Percentiles rank a stretch among this genome's conserved stretches.
Conservation (phyloP, 148 eudicot genomes). For the Agrostemma githago region DNA sequence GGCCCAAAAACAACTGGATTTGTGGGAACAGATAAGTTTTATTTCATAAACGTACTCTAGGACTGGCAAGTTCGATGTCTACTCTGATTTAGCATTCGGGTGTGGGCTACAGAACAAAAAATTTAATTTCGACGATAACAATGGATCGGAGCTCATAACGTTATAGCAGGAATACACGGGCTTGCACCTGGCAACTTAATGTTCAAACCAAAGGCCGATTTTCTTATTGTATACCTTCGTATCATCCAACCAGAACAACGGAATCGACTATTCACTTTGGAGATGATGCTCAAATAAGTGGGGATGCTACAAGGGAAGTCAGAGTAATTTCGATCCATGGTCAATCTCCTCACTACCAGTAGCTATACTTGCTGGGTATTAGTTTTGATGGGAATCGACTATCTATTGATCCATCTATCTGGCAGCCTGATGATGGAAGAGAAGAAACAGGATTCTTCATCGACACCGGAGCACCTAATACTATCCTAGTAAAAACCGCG, state of each 20-base stretch:
- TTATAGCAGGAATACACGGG: slow-evolving; percentile 15
- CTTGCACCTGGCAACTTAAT: slow-evolving; percentile 12
- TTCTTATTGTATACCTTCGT: slow-evolving; percentile 19
- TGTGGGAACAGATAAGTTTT: slow-evolving; percentile 13
- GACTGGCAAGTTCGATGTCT: neutral
- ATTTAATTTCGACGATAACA: neutral
- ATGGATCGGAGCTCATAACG: neutral
- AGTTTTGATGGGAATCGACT: slow-evolving; percentile 15
- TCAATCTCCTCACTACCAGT: neutral
- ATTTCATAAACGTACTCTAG: neutral
- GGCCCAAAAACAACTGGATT: neutral
- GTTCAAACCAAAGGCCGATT: slow-evolving; percentile 8
- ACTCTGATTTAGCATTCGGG: neutral
- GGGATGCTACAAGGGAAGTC: neutral
- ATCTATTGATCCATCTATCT: neutral
- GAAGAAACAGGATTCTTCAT: slow-evolving; percentile 8
- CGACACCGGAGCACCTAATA: slow-evolving; percentile 18
- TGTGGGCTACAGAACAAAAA: slow-evolving; percentile 1
- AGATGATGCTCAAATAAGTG: slow-evolving; percentile 8
- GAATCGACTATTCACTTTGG: slow-evolving; percentile 9
- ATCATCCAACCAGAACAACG: neutral
- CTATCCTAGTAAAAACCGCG: neutral
- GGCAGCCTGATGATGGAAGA: no score
- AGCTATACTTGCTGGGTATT: neutral
- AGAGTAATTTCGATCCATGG: neutral